phyloP scores from a whole-genome alignment of 2,329 filamentous ascomycete genomes.

The Talaromyces sp. region DNA sequence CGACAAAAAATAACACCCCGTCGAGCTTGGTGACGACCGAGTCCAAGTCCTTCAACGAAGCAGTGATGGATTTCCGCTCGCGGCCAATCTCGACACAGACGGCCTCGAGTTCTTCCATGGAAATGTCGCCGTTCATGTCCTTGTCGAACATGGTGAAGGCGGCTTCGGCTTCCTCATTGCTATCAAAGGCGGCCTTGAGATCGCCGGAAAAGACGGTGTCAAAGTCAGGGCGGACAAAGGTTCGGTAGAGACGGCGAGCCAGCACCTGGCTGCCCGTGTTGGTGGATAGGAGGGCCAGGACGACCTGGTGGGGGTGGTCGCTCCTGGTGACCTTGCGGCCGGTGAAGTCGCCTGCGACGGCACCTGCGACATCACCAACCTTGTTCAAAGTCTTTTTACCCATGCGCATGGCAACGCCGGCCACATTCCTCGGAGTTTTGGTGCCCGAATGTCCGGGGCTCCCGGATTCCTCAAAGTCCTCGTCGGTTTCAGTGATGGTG shows the following conservation, averaged over 20 bases:
- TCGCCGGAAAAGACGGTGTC: constrained; percentile 77
- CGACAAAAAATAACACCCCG: constrained; percentile 82
- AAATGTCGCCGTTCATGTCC: constrained; percentile 94
- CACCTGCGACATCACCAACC: constrained; percentile 79
- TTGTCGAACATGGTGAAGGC: constrained; percentile 94
- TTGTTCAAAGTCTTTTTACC: constrained; percentile 72
- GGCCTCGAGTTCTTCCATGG: constrained; percentile 87
- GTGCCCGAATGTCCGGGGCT: constrained; percentile 48
- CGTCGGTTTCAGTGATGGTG: constrained; percentile 66
- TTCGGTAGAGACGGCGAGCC: constrained; percentile 82
- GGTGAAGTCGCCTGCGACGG: constrained; percentile 87
- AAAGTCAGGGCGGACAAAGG: constrained; percentile 68
- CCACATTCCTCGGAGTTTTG: constrained; percentile 68
- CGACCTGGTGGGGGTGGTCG: constrained; percentile 78
- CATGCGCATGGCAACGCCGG: constrained; percentile 66
- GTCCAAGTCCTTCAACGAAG: constrained; percentile 90
- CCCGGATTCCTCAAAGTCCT: constrained; percentile 64
- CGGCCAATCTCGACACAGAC: constrained; percentile 92
- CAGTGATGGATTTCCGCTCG: constrained; percentile 92
- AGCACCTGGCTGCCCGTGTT: constrained; percentile 75
- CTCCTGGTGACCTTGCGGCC: constrained; percentile 64
- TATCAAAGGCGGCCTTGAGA: constrained; percentile 71
- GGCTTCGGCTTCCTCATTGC: constrained; percentile 78
- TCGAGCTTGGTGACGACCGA: constrained; percentile 89
- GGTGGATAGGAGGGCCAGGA: constrained; percentile 69